Base-by-base conservation (phyloP, 2,329 filamentous ascomycete species). In the Fusarium nygamai region DNA sequence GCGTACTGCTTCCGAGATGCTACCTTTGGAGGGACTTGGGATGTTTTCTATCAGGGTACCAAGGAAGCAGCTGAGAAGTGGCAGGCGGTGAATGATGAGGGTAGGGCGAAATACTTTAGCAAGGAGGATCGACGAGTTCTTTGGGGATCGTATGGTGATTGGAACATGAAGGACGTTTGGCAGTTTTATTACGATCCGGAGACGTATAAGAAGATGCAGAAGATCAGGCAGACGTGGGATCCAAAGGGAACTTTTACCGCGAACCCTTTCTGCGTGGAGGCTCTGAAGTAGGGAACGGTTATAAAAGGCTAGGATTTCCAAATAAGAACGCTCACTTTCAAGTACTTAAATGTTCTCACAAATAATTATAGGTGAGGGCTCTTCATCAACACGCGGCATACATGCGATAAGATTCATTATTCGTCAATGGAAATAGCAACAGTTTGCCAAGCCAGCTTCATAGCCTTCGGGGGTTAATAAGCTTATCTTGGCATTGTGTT, bases 1-100 rank as follows among this genome's bases (percentile, higher is more conserved):
- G 79, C 85, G 1, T 86, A 83, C 74, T 86, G 84, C 73, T 87
- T 84, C 82, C 80, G 86, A 47, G 85, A 87, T 73, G 83, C 83
- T 0, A 84, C 80, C 10, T 71, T 86, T 43, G 59, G 36, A 0
- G 59, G 47, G 6, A 54, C 59, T 0, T 54, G 59, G 47, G 59
- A 61, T 61, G 47, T 54, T 2, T 61, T 61, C 38, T 61, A 61
- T 20, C 47, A 54, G 31, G 36, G 29, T 8, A 54, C 47, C 0
- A 54, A 36, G 27, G 59, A 39, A 3, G 59, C 47, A 4, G 59
- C 47, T 14, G 29, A 54, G 29, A 79, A 82, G 20, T 87, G 84
- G 85, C 83, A 86, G 73, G 76, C 75, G 9, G 78, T 79, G n/a
- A 87, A 86, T 44, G 84, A 86, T 56, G 43, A 59, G 19, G 80